Conservation (phyloP, 805 yeast species). For the Candida mattraensis region DNA sequence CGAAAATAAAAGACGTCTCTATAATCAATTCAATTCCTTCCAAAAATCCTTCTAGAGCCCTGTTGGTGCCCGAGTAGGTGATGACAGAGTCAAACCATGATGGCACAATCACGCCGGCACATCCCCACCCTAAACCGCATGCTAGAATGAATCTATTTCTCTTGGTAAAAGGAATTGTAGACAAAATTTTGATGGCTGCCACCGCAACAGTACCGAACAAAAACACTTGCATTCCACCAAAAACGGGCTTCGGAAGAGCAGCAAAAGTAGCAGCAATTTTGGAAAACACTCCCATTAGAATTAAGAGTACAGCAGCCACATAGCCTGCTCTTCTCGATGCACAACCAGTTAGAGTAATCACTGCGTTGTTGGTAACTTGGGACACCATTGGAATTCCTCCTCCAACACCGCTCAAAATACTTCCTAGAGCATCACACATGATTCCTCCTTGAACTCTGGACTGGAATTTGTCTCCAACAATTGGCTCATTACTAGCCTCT, state of each 20-base stretch:
- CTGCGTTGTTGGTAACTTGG: constrained; percentile 89
- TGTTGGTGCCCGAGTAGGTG: constrained; percentile 39
- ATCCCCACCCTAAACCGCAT: constrained; percentile 42
- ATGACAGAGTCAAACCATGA: constrained; percentile 41
- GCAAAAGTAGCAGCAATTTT: constrained; percentile 75
- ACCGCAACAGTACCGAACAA: constrained; percentile 38
- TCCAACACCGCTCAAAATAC: constrained; percentile 62
- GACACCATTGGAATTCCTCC: constrained; percentile 77
- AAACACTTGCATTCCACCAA: constrained; percentile 67
- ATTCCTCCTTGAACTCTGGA: constrained; percentile 84
- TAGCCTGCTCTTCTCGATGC: constrained; percentile 52
- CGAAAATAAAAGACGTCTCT: constrained; percentile 35
- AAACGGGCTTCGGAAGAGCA: constrained; percentile 63
- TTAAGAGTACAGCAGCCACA: constrained; percentile 61
- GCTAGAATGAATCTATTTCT: constrained; percentile 45
- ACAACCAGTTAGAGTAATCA: constrained; percentile 76
- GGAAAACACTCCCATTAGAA: constrained; percentile 75
- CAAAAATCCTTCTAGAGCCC: constrained; percentile 37
- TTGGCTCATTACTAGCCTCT: constrained; percentile 73
- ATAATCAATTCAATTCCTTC: constrained; percentile 43
- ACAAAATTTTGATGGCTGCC: constrained; percentile 34
- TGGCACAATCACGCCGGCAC: constrained; percentile 40
- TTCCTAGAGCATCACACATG: constrained; percentile 73
- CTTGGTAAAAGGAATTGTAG: constrained; percentile 31
- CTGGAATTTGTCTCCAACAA: constrained; percentile 70